These are phyloP conservation scores for Penicillium verrucosum DNA, from an alignment of 2,329 filamentous ascomycete genomes.

Conservation along the genomic window DNA sequence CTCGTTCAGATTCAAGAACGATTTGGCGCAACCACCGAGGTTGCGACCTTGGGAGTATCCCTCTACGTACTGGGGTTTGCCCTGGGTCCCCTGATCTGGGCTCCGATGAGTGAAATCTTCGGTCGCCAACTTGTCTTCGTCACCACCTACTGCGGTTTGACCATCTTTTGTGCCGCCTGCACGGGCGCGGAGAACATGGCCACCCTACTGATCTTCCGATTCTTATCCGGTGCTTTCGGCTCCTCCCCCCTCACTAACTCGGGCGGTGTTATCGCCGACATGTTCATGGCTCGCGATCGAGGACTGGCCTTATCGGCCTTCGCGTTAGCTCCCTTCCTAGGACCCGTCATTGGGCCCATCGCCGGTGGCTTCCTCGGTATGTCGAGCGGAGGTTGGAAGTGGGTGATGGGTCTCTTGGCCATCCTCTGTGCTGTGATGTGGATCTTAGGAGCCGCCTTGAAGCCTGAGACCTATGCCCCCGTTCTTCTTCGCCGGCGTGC, in stretches of 20 bases:
- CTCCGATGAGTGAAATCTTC: conserved; percentile 39
- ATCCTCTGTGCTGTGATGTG: conserved; percentile 63
- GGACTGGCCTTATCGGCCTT: conserved; percentile 62
- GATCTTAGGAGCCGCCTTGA: conserved; percentile 30
- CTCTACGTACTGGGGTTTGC: conserved; percentile 49
- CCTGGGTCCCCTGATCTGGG: conserved; percentile 47
- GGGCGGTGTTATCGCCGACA: conserved; percentile 61
- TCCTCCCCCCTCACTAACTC: conserved; percentile 62
- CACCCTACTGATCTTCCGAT: conserved; percentile 63
- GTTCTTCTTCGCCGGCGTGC: conserved; percentile 53
- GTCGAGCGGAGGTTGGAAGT: conserved; percentile 61
- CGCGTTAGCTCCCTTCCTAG: conserved; percentile 64
- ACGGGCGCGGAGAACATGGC: conserved; percentile 57
- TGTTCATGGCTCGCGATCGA: conserved; percentile 54
- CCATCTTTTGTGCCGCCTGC: conserved; percentile 60
- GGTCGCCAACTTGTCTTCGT: conserved; percentile 38
- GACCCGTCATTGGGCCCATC: conserved; percentile 63
- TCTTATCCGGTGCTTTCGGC: conserved; percentile 63
- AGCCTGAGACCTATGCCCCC: conserved; percentile 47
- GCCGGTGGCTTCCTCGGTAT: conserved; percentile 65
- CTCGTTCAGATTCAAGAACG: conserved; percentile 33
- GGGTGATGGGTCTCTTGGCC: conserved; percentile 63
- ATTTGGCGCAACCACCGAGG: conserved; percentile 38
- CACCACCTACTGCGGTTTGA: conserved; percentile 43
- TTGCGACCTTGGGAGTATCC: conserved; percentile 43